Evolutionary conservation across 805 yeast genomes (phyloP), one percentile per base, ranked within the genome.

Genomic region (Isabelozyma gotoi): DNA sequence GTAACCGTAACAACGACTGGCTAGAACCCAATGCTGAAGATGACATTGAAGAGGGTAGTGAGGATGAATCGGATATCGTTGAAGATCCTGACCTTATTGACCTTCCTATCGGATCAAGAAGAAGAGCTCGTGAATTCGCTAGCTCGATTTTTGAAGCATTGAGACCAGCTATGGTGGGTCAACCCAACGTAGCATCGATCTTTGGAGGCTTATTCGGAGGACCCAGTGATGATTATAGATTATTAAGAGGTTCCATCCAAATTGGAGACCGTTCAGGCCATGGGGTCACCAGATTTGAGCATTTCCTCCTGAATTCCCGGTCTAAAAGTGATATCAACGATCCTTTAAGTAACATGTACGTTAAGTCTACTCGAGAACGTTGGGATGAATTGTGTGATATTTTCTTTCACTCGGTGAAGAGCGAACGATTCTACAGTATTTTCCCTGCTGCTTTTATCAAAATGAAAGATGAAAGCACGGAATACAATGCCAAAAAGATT

Each of bases 311-410:
- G 16, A 49, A 53, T 11, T 29, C 43, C 6, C 46, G 43, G 12
- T 34, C 43, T n/a, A 43, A 41, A 4, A 14, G 46, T 17, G 43
- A 46, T 16, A 33, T 39, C 19, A 38, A 48, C 19, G 59, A 45
- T 43, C 53, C 50, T 17, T 46, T 45, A 41, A 56, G 52, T 41
- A 56, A 48, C 35, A 51, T 65, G 49, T 63, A 62, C 29, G 56
- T 71, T 21, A 61, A 59, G 45, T 76, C 86, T 0, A 82, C 94
- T 0, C 62, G 68, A 11, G 83, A 81, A 39, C 73, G 96, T 50
- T 88, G 96, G 94, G 64, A 65, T 32, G 86, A 84, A 5, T 21
- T 24, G 6, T 20, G n/a, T 24, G 39, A 20, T n/a, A 24, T 36
- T 19, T 36, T 20, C 18, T 36, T 36, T 31, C 20, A 18, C 14